A percentile compares a stretch with the other conserved stretches of the same genome.
Conservation (phyloP, 495 filamentous ascomycete species). For the Cryomyces minteri region DNA sequence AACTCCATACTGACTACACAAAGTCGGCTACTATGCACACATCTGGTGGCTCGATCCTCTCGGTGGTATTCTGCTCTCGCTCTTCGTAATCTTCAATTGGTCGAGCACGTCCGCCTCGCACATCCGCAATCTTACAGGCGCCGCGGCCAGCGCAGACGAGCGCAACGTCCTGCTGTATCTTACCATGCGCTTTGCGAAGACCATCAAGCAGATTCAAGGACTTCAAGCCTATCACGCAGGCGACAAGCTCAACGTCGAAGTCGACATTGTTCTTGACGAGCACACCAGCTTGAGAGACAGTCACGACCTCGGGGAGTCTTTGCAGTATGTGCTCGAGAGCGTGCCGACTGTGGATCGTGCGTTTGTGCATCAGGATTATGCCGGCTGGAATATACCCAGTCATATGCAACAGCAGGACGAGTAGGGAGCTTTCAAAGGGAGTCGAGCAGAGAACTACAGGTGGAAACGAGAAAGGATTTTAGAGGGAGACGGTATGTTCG, state of each 20-base stretch:
- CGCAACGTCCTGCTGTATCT: slow-evolving; percentile 77
- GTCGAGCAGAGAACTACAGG: background rate
- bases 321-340: slow-evolving; percentile 82
- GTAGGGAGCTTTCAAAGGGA: too few species aligned
- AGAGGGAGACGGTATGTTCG: background rate
- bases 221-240: slow-evolving; percentile 78
- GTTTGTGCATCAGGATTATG: slow-evolving; percentile 73
- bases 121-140: slow-evolving; percentile 68
- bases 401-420: slow-evolving; percentile 59
- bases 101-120: slow-evolving; percentile 53
- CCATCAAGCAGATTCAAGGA: slow-evolving; percentile 75
- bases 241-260: slow-evolving; percentile 77
- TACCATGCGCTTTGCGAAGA: slow-evolving; percentile 84
- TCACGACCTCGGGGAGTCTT: slow-evolving; percentile 74
- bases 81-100: slow-evolving; percentile 80
- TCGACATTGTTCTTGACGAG: slow-evolving; percentile 67
- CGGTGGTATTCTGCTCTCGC: slow-evolving; percentile 62
- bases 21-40: slow-evolving; percentile 55
- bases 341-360: slow-evolving; percentile 47
- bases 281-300: slow-evolving; percentile 61
- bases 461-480: background rate
- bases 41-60: slow-evolving; percentile 79
- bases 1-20: background rate
- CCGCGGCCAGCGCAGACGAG: slow-evolving; percentile 60
- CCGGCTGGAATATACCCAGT: slow-evolving; percentile 61